Conservation (phyloP, 2,329 filamentous ascomycete species). For the Penicillium janthinellum region DNA sequence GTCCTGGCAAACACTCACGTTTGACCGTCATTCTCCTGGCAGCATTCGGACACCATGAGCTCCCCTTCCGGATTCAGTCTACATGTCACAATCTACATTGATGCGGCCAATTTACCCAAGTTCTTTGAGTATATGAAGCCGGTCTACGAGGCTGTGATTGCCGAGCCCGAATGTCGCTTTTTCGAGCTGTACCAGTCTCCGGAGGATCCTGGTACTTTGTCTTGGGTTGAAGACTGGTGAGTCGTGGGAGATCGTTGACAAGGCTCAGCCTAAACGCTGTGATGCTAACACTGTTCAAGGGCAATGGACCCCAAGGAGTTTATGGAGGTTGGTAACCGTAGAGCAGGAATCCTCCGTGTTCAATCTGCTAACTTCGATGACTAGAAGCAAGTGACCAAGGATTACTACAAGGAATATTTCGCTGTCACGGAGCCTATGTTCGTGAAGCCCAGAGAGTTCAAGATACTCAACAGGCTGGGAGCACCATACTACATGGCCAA, state of each 20-base stretch:
- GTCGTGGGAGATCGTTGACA: background rate
- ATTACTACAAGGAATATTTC: conserved; percentile 48
- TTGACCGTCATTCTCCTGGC: background rate
- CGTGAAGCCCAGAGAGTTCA: conserved; percentile 42
- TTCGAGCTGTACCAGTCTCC: conserved; percentile 47
- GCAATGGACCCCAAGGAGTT: conserved; percentile 22
- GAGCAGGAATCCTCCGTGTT: background rate
- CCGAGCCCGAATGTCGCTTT: conserved; percentile 49
- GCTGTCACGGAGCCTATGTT: conserved; percentile 44
- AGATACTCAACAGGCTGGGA: conserved; percentile 33
- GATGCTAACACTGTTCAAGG: background rate
- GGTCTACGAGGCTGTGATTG: conserved; percentile 44
- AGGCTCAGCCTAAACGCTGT: background rate
- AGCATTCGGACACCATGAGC: background rate
- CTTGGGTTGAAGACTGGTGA: conserved; percentile 49
- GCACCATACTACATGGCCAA: conserved; percentile 12
- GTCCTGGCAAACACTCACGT: background rate
- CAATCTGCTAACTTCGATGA: background rate
- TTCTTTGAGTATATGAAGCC: conserved; percentile 42
- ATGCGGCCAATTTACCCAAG: conserved; percentile 27
- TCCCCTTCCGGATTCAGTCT: conserved; percentile 16
- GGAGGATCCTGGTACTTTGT: conserved; percentile 42
- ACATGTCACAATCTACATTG: conserved; percentile 29
- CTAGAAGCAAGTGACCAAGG: conserved; percentile 42
- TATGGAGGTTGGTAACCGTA: conserved; percentile 17